Evolutionary conservation across 176 grass and related monocot genomes (phyloP).

Genomic region (Aegilops umbellulata): DNA sequence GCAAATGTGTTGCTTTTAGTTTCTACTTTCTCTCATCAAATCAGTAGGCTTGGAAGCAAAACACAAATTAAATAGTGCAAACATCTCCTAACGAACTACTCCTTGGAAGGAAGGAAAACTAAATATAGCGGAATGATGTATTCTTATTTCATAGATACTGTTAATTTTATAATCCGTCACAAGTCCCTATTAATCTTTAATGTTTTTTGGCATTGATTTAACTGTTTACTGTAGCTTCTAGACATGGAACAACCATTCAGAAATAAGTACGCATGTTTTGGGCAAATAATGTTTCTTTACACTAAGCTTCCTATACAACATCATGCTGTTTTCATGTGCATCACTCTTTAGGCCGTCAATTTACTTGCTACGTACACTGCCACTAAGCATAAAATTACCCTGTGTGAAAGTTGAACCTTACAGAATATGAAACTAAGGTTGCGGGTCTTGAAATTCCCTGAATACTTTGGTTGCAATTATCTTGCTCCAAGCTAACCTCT

Average conservation of each 20-base stretch:
- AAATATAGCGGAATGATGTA: not conserved
- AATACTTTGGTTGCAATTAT: not conserved
- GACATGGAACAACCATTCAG: conserved; percentile 2
- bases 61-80: not conserved
- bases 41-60: not conserved
- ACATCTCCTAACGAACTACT: not conserved
- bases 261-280: not conserved
- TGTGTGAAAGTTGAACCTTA: not conserved
- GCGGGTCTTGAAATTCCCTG: not conserved
- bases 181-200: not conserved
- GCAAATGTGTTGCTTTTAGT: not conserved
- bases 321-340: not conserved
- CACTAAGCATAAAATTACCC: not conserved
- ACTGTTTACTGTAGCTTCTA: not conserved
- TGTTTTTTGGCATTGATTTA: not conserved
- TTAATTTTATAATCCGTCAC: not conserved
- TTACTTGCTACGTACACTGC: not conserved
- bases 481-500: not conserved
- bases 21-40: not conserved
- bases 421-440: not conserved
- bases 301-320: not conserved
- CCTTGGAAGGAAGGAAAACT: not conserved
- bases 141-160: not conserved
- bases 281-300: not conserved
- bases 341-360: not conserved